These are phyloP conservation scores for Leonotis leonurus DNA, from an alignment of 257 asterid species.

Conservation along the genomic window DNA sequence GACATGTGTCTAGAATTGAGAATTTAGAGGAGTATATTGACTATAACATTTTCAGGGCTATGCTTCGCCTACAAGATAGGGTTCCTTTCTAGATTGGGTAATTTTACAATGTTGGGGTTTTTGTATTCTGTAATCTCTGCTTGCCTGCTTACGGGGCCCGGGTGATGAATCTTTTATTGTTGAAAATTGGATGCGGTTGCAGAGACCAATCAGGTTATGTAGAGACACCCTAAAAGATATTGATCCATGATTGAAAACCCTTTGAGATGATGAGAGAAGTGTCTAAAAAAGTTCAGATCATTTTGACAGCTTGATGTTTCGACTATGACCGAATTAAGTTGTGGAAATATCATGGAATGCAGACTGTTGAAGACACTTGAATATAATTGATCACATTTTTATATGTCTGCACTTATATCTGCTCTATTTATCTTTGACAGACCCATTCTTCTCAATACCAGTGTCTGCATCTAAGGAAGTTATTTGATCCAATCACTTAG, in stretches of 20 bases:
- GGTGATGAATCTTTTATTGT: neutral
- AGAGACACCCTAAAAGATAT: neutral
- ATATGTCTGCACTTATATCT: neutral
- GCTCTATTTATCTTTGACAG: neutral
- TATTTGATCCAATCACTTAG: neutral
- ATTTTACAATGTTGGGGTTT: neutral
- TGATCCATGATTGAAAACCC: neutral
- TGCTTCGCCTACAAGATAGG: neutral
- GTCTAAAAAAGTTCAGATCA: neutral
- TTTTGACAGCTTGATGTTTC: neutral
- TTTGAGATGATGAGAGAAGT: neutral
- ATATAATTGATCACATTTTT: neutral
- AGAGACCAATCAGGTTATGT: neutral
- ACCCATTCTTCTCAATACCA: neutral
- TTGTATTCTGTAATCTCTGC: neutral
- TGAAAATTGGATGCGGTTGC: neutral
- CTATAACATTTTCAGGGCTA: neutral
- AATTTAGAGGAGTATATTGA: neutral
- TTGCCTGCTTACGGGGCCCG: neutral
- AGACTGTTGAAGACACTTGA: neutral
- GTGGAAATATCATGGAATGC: neutral
- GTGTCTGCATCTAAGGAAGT: neutral
- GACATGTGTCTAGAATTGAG: neutral
- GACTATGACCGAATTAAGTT: neutral
- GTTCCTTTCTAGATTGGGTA: neutral